Evolutionary conservation across 139 green algal genomes (phyloP).

Genomic region (Dunaliella primolecta): DNA sequence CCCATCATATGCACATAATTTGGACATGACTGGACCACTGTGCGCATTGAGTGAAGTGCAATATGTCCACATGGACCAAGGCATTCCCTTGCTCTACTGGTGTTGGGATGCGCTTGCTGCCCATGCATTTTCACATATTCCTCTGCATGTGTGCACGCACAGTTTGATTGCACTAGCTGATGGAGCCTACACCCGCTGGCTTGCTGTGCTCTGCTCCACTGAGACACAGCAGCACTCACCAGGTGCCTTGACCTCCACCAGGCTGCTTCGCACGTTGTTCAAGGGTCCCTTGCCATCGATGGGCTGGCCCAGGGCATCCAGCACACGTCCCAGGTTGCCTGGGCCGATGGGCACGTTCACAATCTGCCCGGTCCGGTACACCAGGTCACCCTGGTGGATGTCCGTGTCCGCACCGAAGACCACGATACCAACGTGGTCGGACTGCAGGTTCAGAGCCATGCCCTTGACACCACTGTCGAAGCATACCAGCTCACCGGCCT

Average conservation of each 20-base stretch:
- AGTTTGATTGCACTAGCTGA: too few relatives aligned
- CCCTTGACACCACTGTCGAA: slow-evolving; percentile 82
- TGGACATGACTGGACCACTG: too few relatives aligned
- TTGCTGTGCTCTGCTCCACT: too few relatives aligned
- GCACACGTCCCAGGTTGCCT: slow-evolving; percentile 79
- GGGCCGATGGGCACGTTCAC: slow-evolving; percentile 85
- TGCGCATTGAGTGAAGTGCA: too few relatives aligned
- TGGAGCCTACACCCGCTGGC: too few relatives aligned
- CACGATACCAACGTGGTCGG: slow-evolving; percentile 89
- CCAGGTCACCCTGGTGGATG: slow-evolving; percentile 81
- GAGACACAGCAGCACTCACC: too few relatives aligned
- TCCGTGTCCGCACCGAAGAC: slow-evolving; percentile 78
- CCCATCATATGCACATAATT: too few relatives aligned
- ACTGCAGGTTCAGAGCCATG: slow-evolving; percentile 87
- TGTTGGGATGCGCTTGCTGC: too few relatives aligned
- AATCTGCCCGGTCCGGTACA: slow-evolving; percentile 88
- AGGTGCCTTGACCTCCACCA: slow-evolving; percentile 81
- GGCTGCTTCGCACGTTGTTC: slow-evolving; percentile 54
- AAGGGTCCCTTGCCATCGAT: slow-evolving; percentile 86
- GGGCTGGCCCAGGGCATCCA: slow-evolving; percentile 80
- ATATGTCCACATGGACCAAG: too few relatives aligned
- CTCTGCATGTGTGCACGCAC: too few relatives aligned
- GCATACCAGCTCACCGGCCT: slow-evolving; percentile 88
- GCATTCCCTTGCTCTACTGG: too few relatives aligned
- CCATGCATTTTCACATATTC: too few relatives aligned